These are phyloP conservation scores for Thermothielavioides terrestris DNA, from an alignment of 495 filamentous ascomycete species.

Conservation along the genomic window DNA sequence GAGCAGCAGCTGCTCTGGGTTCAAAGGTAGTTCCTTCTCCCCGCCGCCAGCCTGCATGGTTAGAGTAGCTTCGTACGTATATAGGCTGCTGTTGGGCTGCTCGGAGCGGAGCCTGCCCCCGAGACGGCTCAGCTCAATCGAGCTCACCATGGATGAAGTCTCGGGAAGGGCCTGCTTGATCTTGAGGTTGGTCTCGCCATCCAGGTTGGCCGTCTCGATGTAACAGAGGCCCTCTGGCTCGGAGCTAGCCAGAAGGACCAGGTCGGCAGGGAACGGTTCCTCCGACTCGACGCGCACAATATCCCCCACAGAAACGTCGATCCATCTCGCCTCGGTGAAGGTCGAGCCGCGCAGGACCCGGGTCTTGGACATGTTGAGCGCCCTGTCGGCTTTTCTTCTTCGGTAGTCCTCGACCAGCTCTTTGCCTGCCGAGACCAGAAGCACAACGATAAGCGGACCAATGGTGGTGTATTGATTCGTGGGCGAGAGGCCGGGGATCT, in stretches of 20 bases:
- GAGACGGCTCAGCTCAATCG: conserved; percentile 75
- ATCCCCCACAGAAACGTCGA: conserved; percentile 88
- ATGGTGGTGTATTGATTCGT: conserved; percentile 96
- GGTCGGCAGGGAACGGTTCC: conserved; percentile 90
- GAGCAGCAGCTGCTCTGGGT: conserved; percentile 62
- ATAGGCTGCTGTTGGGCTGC: conserved; percentile 96
- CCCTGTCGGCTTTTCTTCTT: conserved; percentile 75
- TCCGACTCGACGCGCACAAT: conserved; percentile 93
- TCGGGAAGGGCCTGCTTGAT: conserved; percentile 98
- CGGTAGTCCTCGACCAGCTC: conserved; percentile 93
- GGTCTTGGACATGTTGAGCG: conserved; percentile 82
- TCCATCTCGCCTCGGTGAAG: conserved; percentile 85
- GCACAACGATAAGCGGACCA: conserved; percentile 78
- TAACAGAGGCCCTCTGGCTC: conserved; percentile 98
- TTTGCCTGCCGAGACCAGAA: conserved; percentile 89
- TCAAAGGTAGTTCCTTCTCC: conserved; percentile 83
- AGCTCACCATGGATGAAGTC: conserved; percentile 78
- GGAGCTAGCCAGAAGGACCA: conserved; percentile 86
- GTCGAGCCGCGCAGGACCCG: conserved; percentile 72
- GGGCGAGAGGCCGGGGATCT: conserved; percentile 89
- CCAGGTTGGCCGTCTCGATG: conserved; percentile 96
- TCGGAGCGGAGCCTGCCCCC: conserved; percentile 85
- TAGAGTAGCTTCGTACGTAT: conserved; percentile 95
- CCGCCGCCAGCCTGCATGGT: conserved; percentile 89
- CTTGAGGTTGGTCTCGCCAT: conserved; percentile 97